Evolutionary conservation across 192 early-diverging fungal genomes (phyloP).

Genomic region (Cladochytrium replicatum): DNA sequence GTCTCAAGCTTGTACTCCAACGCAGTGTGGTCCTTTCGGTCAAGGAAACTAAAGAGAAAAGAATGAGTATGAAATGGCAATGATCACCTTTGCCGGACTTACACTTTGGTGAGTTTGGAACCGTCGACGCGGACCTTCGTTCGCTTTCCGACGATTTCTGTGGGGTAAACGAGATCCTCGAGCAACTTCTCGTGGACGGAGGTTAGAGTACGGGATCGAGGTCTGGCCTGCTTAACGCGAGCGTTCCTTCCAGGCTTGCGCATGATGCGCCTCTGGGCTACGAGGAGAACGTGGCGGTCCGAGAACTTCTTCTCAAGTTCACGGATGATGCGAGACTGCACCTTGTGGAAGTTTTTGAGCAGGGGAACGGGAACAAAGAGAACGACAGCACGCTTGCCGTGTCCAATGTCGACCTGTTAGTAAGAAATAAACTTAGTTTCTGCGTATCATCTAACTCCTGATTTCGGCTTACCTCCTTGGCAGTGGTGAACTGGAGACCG

Average conservation of each 20-base stretch:
- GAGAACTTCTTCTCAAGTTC: slow-evolving; percentile 99
- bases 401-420: slow-evolving; percentile 73
- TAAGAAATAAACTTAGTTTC: slow-evolving; percentile 2
- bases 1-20: slow-evolving; percentile 98
- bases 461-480: slow-evolving; percentile 72
- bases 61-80: not conserved
- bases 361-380: slow-evolving; percentile 95
- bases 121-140: slow-evolving; percentile 95
- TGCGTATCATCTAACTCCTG: slow-evolving; percentile 1
- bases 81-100: slow-evolving; percentile 20
- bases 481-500: slow-evolving; percentile 85
- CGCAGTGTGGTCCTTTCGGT: slow-evolving; percentile 95
- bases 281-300: slow-evolving; percentile 93
- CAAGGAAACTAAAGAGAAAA: slow-evolving; percentile 59
- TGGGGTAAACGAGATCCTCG: slow-evolving; percentile 97
- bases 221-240: slow-evolving; percentile 85
- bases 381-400: slow-evolving; percentile 92
- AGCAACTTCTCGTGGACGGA: slow-evolving; percentile 93
- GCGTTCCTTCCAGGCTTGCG: slow-evolving; percentile 82
- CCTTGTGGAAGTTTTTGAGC: slow-evolving; percentile 91
- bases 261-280: slow-evolving; percentile 92
- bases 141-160: slow-evolving; percentile 98
- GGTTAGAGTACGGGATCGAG: slow-evolving; percentile 92
- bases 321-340: slow-evolving; percentile 90
- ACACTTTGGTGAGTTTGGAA: slow-evolving; percentile 88